phyloP scores from a whole-genome alignment of 306 rosid species.

The Amphicarpaea edgeworthii region DNA sequence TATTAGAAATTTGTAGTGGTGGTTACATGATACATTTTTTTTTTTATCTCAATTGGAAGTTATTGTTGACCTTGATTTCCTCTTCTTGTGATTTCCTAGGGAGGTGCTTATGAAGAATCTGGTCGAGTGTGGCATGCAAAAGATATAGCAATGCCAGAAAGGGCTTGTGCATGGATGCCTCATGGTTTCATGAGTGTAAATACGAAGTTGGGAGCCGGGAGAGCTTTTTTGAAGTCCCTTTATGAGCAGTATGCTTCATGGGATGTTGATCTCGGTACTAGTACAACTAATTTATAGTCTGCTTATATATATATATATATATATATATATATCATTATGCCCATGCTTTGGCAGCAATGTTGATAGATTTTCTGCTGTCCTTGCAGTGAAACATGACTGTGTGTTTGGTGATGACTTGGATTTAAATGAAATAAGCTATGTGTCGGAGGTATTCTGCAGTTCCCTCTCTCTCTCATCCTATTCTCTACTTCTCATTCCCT shows the following conservation, averaged over 20 bases:
- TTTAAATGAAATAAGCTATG: slow-evolving; percentile 71
- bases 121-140: slow-evolving; percentile 83
- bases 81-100: slow-evolving; percentile 57
- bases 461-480: slow-evolving; percentile 6
- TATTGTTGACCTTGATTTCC: slow-evolving; percentile 37
- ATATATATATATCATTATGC: background rate
- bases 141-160: slow-evolving; percentile 78
- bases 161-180: slow-evolving; percentile 89
- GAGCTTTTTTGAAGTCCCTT: slow-evolving; percentile 87
- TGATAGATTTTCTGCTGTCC: slow-evolving; percentile 42
- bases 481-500: slow-evolving; percentile 17
- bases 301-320: slow-evolving; percentile 10
- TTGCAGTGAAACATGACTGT: slow-evolving; percentile 94
- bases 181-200: slow-evolving; percentile 96
- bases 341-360: slow-evolving; percentile 17
- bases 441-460: slow-evolving; percentile 71
- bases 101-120: slow-evolving; percentile 65
- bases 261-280: slow-evolving; percentile 95
- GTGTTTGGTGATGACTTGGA: slow-evolving; percentile 96
- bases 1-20: background rate
- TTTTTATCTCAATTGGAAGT: slow-evolving; percentile 7
- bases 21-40: background rate
- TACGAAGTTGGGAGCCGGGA: slow-evolving; percentile 80
- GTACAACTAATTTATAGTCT: slow-evolving; percentile 35
- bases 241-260: slow-evolving; percentile 84